Percentiles rank a stretch among this genome's conserved stretches.
These are phyloP conservation scores for Colletotrichum trifolii DNA, from an alignment of 2,329 filamentous ascomycete species.

Conservation along the genomic window DNA sequence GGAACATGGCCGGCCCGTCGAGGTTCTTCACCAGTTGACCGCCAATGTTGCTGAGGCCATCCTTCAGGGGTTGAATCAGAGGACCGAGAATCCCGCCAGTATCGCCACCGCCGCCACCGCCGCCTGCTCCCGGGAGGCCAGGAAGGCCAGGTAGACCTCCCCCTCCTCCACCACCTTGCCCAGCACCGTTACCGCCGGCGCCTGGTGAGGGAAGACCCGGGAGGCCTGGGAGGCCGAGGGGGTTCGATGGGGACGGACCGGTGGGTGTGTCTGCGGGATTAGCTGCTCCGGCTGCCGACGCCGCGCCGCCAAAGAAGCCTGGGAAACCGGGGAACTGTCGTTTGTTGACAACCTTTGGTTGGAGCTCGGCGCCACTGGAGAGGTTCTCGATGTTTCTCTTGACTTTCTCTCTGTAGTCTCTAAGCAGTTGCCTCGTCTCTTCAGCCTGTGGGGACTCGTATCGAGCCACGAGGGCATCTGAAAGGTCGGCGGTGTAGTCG, in stretches of 20 bases:
- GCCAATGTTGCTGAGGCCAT: constrained; percentile 33
- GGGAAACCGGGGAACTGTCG: constrained; percentile 19
- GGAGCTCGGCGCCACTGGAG: not conserved
- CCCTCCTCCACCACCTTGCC: not conserved
- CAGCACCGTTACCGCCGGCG: not conserved
- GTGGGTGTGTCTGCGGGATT: not conserved
- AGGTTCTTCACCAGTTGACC: constrained; percentile 29
- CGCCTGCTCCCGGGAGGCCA: constrained; percentile 6
- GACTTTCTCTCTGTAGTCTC: constrained; percentile 25
- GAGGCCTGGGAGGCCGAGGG: constrained; percentile 7
- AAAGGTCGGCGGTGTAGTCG: constrained; percentile 34
- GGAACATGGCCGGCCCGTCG: constrained; percentile 38
- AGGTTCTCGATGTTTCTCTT: constrained; percentile 14
- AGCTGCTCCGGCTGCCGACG: not conserved
- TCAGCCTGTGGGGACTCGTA: constrained; percentile 28
- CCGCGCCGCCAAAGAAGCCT: constrained; percentile 1
- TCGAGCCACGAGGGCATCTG: constrained; percentile 18
- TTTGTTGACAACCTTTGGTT: not conserved
- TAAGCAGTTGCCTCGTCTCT: constrained; percentile 29
- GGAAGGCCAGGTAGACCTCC: constrained; percentile 9
- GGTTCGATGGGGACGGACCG: not conserved
- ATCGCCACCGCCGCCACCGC: not conserved
- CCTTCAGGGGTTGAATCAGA: constrained; percentile 30
- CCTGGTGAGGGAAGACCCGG: not conserved
- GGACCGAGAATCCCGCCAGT: constrained; percentile 18